phyloP scores from a whole-genome alignment of 495 filamentous ascomycete species.

The Lophiostoma macrostomum region DNA sequence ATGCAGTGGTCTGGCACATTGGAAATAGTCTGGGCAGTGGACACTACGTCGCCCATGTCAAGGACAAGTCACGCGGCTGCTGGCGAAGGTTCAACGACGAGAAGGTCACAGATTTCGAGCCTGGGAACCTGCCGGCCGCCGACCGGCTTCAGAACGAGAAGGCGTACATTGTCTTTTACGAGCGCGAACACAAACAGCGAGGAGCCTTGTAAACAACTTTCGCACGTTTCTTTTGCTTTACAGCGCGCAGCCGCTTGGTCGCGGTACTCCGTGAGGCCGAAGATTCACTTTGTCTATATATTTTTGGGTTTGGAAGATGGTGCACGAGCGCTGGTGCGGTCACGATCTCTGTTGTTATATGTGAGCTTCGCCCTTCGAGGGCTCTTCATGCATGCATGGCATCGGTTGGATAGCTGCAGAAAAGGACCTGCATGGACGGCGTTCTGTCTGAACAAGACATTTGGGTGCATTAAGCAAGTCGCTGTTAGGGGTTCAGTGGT shows the following conservation, averaged over 20 bases:
- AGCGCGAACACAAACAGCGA: conserved; percentile 29
- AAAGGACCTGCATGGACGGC: conserved; percentile 8
- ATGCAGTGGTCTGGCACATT: conserved; percentile 67
- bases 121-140: conserved; percentile 47
- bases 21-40: conserved; percentile 62
- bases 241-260: no score
- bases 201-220: no score
- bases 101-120: conserved; percentile 56
- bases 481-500: no score
- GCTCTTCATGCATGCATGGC: conserved; percentile 25
- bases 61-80: conserved; percentile 53
- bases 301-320: no score
- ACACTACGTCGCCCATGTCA: conserved; percentile 67
- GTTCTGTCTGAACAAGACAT: no score
- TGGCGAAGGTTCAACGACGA: conserved; percentile 70
- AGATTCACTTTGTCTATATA: no score
- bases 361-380: no score
- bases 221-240: no score
- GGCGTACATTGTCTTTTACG: conserved; percentile 68
- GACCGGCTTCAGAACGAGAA: conserved; percentile 58
- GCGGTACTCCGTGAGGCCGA: no score
- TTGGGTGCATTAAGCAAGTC: no score
- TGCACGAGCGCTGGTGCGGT: no score
- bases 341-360: no score
- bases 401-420: conserved; percentile 7